These are phyloP conservation scores for Fusarium ramigenum DNA, from an alignment of 2,329 filamentous ascomycete genomes.

Conservation along the genomic window DNA sequence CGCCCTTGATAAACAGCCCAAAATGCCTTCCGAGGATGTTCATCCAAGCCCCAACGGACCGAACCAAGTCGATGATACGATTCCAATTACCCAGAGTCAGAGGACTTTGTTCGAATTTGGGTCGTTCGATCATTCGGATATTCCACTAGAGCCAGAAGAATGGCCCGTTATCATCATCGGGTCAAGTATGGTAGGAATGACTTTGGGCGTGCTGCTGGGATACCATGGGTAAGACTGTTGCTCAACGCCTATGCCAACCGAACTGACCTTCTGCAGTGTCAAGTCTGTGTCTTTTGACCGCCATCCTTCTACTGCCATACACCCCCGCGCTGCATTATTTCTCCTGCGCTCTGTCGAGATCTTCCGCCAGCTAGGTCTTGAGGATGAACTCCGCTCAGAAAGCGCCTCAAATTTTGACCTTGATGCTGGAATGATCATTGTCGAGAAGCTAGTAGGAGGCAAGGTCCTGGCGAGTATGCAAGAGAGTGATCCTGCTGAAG, in stretches of 20 bases:
- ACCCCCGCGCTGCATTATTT: neutral
- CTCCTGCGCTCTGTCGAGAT: neutral
- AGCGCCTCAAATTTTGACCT: neutral
- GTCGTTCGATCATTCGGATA: neutral
- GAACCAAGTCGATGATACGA: neutral
- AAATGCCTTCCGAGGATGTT: neutral
- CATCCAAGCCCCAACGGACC: neutral
- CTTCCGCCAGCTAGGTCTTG: neutral
- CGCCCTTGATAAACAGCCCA: neutral
- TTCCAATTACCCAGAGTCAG: neutral
- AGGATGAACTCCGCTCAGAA: neutral
- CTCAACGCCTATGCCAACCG: neutral
- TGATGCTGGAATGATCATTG: neutral
- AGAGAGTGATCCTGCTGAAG: neutral
- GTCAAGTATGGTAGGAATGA: neutral
- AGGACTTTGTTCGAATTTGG: neutral
- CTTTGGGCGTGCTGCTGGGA: neutral
- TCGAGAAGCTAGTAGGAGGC: neutral
- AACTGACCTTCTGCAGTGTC: fast-evolving
- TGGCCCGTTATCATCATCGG: neutral
- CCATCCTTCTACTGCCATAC: neutral
- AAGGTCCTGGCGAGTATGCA: neutral
- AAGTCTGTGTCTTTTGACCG: neutral
- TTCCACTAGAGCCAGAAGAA: neutral
- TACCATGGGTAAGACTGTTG: neutral